Conservation (phyloP, 2,329 filamentous ascomycete genomes). For the Penicillium glabrum region DNA sequence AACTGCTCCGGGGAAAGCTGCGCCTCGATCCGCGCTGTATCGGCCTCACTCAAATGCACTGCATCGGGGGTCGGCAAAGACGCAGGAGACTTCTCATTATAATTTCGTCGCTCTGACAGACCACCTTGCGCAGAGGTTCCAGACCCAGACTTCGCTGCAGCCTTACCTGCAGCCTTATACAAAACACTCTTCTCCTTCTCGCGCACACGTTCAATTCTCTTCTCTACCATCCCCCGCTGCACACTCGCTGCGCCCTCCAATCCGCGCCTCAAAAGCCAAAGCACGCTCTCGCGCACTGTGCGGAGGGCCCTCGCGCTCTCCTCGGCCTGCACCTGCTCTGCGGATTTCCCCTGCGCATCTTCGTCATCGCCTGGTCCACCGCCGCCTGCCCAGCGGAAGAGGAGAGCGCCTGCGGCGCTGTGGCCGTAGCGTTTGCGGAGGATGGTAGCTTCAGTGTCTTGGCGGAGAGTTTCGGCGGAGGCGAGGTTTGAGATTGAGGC, state of each 20-base stretch:
- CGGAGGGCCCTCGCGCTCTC: constrained; percentile 65
- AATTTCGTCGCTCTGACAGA: neutral
- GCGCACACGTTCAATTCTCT: constrained; percentile 76
- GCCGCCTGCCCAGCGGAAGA: constrained; percentile 59
- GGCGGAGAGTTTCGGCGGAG: constrained; percentile 77
- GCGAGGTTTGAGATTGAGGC: constrained; percentile 75
- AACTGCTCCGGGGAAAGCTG: constrained; percentile 79
- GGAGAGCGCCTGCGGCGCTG: constrained; percentile 40
- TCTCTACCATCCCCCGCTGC: constrained; percentile 92
- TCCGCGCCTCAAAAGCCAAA: constrained; percentile 76
- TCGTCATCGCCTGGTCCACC: constrained; percentile 38
- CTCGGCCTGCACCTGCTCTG: constrained; percentile 72
- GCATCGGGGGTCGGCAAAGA: constrained; percentile 27
- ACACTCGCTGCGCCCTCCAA: constrained; percentile 74
- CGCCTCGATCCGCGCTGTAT: constrained; percentile 47
- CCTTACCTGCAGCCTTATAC: constrained; percentile 56
- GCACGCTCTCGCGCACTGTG: constrained; percentile 74
- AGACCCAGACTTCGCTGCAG: neutral
- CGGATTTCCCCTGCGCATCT: constrained; percentile 48
- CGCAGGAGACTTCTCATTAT: neutral
- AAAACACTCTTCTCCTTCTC: constrained; percentile 87
- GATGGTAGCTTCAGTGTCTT: constrained; percentile 70
- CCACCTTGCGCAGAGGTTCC: neutral
- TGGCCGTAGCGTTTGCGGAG: constrained; percentile 71
- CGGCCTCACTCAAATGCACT: constrained; percentile 29